Percentiles rank a stretch among this genome's conserved stretches.
Conservation (phyloP, 2,329 filamentous ascomycete genomes). For the Parafenestella ontariensis region DNA sequence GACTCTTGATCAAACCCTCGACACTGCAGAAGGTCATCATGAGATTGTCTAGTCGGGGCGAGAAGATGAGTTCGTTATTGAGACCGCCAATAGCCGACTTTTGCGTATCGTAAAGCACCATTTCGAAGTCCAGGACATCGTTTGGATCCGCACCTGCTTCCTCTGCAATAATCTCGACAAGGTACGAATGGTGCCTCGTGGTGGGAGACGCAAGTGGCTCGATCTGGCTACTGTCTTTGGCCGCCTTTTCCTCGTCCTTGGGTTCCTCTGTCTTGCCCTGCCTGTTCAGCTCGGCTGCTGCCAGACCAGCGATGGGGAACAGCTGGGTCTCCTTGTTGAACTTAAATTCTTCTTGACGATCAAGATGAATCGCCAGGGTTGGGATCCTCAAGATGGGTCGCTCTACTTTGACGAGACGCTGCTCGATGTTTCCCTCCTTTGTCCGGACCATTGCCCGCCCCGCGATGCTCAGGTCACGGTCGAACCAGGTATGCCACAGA, state of each 20-base stretch:
- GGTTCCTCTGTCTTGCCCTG: conserved; percentile 62
- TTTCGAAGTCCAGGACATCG: conserved; percentile 89
- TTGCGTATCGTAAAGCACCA: conserved; percentile 96
- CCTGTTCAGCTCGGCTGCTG: conserved; percentile 86
- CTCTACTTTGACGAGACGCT: conserved; percentile 89
- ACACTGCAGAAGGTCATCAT: conserved; percentile 96
- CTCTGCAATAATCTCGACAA: conserved; percentile 83
- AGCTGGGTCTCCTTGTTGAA: conserved; percentile 98
- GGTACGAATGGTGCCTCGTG: conserved; percentile 86
- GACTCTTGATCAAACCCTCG: conserved; percentile 81
- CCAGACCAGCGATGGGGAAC: conserved; percentile 89
- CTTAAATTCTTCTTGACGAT: conserved; percentile 82
- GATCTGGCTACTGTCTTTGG: conserved; percentile 59
- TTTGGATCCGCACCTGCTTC: conserved; percentile 74
- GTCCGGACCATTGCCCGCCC: conserved; percentile 84
- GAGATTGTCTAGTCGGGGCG: conserved; percentile 92
- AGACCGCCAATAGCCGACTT: conserved; percentile 87
- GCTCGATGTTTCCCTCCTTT: conserved; percentile 74
- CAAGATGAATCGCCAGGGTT: conserved; percentile 91
- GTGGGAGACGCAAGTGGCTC: conserved; percentile 77
- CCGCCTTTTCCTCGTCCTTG: conserved; percentile 52
- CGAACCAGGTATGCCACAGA: conserved; percentile 98
- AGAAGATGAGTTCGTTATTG: conserved; percentile 94
- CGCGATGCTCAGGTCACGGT: conserved; percentile 89
- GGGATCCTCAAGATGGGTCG: conserved; percentile 90